Evolutionary conservation across 495 filamentous ascomycete species (phyloP).

Genomic region (Podospora didyma): DNA sequence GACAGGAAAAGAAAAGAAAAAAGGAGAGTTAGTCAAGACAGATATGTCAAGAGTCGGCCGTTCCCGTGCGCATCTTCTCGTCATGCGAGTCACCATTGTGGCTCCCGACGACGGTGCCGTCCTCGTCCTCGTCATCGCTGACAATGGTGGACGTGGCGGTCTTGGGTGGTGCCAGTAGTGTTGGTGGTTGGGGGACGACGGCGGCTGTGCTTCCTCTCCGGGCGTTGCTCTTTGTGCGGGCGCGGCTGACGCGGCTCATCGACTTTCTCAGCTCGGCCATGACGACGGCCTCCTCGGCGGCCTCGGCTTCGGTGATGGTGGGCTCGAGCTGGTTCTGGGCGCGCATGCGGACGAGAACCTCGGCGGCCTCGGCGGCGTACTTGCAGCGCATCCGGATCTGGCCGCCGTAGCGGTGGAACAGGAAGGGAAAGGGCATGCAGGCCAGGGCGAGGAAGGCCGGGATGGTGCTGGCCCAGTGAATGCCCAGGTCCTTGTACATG

Average conservation of each 20-base stretch:
- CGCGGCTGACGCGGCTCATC: background rate
- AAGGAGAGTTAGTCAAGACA: no score
- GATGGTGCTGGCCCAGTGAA: slow-evolving; percentile 76
- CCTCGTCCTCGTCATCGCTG: no score
- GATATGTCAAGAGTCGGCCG: no score
- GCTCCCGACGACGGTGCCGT: no score
- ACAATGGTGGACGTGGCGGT: no score
- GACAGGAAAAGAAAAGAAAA: no score
- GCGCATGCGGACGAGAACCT: slow-evolving; percentile 36
- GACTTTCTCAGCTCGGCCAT: background rate
- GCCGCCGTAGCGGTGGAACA: slow-evolving; percentile 74
- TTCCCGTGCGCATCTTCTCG: no score
- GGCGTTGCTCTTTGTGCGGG: background rate
- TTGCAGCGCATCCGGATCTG: slow-evolving; percentile 66
- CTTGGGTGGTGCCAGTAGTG: no score
- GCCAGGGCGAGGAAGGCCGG: slow-evolving; percentile 73
- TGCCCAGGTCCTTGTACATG: slow-evolving; percentile 72
- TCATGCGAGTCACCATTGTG: no score
- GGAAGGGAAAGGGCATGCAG: slow-evolving; percentile 74
- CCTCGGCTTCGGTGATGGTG: slow-evolving; percentile 8
- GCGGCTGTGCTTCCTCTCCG: no score
- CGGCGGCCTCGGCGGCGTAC: slow-evolving; percentile 65
- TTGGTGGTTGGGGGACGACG: no score
- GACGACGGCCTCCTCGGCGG: slow-evolving; percentile 7
- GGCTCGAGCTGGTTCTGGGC: slow-evolving; percentile 7